phyloP scores from a whole-genome alignment of 495 filamentous ascomycete genomes.

The Podospora comata region DNA sequence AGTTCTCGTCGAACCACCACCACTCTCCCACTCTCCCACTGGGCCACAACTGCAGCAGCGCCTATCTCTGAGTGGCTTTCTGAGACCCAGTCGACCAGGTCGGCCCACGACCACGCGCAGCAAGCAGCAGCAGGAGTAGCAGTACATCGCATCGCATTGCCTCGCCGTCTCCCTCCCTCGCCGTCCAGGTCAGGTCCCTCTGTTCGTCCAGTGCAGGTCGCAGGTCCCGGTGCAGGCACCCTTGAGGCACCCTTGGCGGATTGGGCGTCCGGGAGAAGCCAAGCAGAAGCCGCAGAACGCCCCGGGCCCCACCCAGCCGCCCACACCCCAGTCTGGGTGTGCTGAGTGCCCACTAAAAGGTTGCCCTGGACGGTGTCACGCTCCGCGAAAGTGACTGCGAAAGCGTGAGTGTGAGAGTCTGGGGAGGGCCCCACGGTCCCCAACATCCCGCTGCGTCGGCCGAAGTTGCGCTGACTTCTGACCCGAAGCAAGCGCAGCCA shows the following conservation, averaged over 20 bases:
- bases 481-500: conserved; percentile 18
- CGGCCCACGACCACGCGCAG: not conserved
- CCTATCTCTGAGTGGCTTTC: not conserved
- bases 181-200: not conserved
- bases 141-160: not conserved
- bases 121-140: no score
- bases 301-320: not conserved
- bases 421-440: conserved; percentile 3
- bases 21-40: not conserved
- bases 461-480: conserved; percentile 2
- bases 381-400: not conserved
- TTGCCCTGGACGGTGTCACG: conserved; percentile 5
- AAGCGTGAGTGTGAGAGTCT: not conserved
- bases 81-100: not conserved
- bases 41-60: not conserved
- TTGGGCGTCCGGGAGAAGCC: conserved; percentile 1
- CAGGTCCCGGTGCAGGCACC: not conserved
- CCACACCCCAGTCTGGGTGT: not conserved
- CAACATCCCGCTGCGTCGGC: conserved; percentile 4
- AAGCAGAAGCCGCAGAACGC: not conserved
- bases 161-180: no score
- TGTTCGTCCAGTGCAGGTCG: not conserved
- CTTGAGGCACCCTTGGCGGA: not conserved
- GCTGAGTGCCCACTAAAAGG: not conserved
- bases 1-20: not conserved